Evolutionary conservation across 176 grass and related monocot genomes (phyloP), one percentile per base, ranked within the genome.

Genomic region (Dendrocalamus sinicus): DNA sequence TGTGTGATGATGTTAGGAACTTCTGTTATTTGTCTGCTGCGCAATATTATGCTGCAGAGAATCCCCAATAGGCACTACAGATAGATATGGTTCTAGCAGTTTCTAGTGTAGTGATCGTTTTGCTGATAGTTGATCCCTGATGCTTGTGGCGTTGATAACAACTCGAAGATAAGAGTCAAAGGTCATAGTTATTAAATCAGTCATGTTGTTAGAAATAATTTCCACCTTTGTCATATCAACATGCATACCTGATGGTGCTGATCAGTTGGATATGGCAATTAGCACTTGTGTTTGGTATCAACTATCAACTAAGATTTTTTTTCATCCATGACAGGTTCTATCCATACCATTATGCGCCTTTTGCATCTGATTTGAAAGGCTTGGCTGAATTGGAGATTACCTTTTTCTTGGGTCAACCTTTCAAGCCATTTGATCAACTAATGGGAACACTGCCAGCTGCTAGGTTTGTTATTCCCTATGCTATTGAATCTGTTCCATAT

Each of bases 351-450:
- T 95, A 96, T 92, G 96, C 96, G 0, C 96, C 96, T 73, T 98
- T 98, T 77, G 93, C 96, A 62, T 98, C 96, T 23, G 96, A 98
- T 30, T 84, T 98, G 66, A 95, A 89, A 88, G 72, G 32, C 40
- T 91, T 98, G 90, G 89, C 90, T 87, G 96, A 98, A 78, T 84
- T 96, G 87, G 96, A 98, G 85, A 96, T 98, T 51, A 99, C 96
- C 0, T 99, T 99, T 92, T 99, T 99, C 89, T 90, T 99, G 86
- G 96, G 96, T 81, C 96, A 99, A 73, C 96, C 96, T 86, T 99
- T 99, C 80, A 99, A 99, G 84, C 96, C 96, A 88, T 99, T 99
- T 89, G 96, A 99, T 88, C 96, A 99, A 88, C 84, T 99, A 73
- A 99, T 99, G 96, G 96, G 96, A 85, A 99, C 96, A 81, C 82